Conservation (phyloP, 164 flowering plant species). For the Stephania cephalantha region DNA sequence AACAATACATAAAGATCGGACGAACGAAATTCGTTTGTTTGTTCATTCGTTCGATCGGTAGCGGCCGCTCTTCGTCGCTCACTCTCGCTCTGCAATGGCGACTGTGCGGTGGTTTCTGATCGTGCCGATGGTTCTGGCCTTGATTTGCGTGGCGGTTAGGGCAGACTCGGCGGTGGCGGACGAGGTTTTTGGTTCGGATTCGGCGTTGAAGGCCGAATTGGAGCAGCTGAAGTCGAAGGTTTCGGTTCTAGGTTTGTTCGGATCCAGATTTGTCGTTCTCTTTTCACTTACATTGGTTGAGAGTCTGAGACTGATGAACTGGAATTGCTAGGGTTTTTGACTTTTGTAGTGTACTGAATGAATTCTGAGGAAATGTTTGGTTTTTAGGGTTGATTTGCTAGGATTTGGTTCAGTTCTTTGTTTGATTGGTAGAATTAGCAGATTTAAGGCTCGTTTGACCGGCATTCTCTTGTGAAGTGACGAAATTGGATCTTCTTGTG, state of each 20-base stretch:
- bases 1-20: too few species aligned
- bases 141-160: conserved; percentile 9
- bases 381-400: neutral
- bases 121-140: conserved; percentile 14
- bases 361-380: neutral
- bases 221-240: conserved; percentile 37
- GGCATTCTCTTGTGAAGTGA: neutral
- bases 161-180: conserved; percentile 19
- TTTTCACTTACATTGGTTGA: neutral
- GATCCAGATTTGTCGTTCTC: neutral
- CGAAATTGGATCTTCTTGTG: neutral
- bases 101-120: conserved; percentile 10
- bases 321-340: neutral
- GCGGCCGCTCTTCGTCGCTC: neutral
- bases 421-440: neutral
- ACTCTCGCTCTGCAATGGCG: conserved; percentile 24
- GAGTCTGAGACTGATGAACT: neutral
- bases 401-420: neutral
- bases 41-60: neutral
- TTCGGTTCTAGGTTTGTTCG: conserved; percentile 31
- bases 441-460: neutral
- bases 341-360: neutral
- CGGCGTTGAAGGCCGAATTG: conserved; percentile 27
- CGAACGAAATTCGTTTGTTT: too few species aligned
- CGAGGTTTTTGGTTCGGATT: conserved; percentile 12